Conservation (phyloP, 495 filamentous ascomycete species). For the Penicillium simplicissimum region DNA sequence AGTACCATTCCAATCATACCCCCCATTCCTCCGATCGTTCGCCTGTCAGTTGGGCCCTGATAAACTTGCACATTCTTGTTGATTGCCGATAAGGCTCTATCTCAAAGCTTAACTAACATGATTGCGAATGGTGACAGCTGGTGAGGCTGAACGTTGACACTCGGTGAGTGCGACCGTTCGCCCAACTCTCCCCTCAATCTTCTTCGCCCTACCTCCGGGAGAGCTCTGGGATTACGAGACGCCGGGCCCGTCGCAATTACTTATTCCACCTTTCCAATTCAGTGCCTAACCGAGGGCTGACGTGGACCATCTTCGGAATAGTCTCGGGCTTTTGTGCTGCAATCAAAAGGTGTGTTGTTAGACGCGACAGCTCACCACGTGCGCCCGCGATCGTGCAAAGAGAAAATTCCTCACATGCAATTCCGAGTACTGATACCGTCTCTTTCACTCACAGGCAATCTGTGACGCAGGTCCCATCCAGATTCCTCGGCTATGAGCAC, state of each 20-base stretch:
- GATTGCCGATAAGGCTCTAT: constrained; percentile 18
- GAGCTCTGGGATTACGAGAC: constrained; percentile 26
- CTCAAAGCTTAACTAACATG: constrained; percentile 19
- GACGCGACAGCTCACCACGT: constrained; percentile 11
- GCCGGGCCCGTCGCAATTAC: constrained; percentile 20
- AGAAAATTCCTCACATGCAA: neutral
- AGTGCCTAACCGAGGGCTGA: constrained; percentile 13
- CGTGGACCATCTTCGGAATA: constrained; percentile 13
- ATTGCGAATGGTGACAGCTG: constrained; percentile 13
- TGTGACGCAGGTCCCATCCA: constrained; percentile 33
- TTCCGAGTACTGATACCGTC: constrained; percentile 25
- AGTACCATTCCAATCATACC: constrained; percentile 17
- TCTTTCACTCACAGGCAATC: constrained; percentile 25
- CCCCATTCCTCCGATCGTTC: constrained; percentile 57
- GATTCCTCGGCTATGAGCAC: constrained; percentile 49
- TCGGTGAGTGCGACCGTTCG: constrained; percentile 35
- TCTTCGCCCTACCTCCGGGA: constrained; percentile 23
- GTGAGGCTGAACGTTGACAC: constrained; percentile 26
- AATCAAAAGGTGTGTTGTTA: constrained; percentile 22
- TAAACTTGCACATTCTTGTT: constrained; percentile 22
- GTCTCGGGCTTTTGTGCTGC: constrained; percentile 18
- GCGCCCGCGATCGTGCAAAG: constrained; percentile 5
- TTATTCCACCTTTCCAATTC: neutral
- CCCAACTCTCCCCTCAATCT: constrained; percentile 9
- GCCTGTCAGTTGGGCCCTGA: constrained; percentile 44